Percentiles rank a stretch among this genome's conserved stretches.
Evolutionary conservation across 2,329 filamentous ascomycete species (phyloP).

Genomic region (Venturia pyrina): DNA sequence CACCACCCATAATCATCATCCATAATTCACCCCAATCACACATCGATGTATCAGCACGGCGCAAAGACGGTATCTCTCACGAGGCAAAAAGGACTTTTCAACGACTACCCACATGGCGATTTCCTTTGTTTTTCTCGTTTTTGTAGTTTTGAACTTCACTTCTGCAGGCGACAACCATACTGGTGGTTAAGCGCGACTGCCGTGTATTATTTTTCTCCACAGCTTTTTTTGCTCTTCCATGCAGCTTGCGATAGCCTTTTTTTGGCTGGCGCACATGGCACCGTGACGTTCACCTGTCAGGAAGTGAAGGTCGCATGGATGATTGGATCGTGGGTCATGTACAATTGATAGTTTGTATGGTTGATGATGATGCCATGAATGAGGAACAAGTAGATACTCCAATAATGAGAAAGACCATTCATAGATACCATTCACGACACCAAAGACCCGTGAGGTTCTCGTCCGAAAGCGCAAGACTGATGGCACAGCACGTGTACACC

Average conservation of each 20-base stretch:
- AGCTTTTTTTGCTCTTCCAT: background rate
- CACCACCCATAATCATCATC: background rate
- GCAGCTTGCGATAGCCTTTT: background rate
- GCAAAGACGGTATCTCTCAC: background rate
- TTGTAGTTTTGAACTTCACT: background rate
- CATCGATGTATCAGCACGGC: background rate
- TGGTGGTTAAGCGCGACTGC: background rate
- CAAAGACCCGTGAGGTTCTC: too few relatives aligned
- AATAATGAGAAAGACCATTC: background rate
- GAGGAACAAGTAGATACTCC: background rate
- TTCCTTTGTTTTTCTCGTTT: background rate
- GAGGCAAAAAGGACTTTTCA: background rate
- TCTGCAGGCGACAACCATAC: background rate
- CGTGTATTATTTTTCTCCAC: background rate
- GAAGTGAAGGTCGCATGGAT: background rate
- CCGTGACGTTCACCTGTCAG: background rate
- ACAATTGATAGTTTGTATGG: background rate
- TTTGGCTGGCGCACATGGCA: background rate
- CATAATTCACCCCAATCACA: background rate
- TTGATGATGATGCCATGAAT: background rate
- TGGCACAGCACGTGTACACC: too few relatives aligned
- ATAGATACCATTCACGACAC: too few relatives aligned
- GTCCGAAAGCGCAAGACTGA: too few relatives aligned
- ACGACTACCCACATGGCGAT: constrained; percentile 2
- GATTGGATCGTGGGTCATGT: background rate